Evolutionary conservation across 2,329 filamentous ascomycete species (phyloP).

Genomic region (Sphaerulina vaccinii): DNA sequence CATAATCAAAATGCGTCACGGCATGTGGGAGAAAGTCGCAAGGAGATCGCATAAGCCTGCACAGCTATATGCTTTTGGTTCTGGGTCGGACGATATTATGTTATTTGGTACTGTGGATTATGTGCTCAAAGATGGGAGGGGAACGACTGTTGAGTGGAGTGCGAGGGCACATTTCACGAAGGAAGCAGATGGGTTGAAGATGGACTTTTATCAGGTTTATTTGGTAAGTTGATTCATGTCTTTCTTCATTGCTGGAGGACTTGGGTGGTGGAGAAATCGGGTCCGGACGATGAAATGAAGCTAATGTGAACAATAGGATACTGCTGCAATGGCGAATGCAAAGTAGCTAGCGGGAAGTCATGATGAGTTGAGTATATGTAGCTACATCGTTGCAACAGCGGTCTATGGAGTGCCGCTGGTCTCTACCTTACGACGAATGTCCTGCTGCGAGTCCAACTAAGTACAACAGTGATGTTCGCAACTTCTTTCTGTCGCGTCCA

Average conservation of each 20-base stretch:
- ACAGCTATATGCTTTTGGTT: constrained; percentile 53
- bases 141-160: constrained; percentile 53
- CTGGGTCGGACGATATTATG: constrained; percentile 52
- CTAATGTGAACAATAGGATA: constrained; percentile 22
- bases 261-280: too few relatives aligned
- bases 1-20: constrained; percentile 52
- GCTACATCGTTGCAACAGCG: too few relatives aligned
- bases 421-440: too few relatives aligned
- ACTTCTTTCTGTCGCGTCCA: too few relatives aligned
- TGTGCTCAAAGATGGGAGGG: constrained; percentile 51
- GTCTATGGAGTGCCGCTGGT: too few relatives aligned
- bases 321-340: constrained; percentile 29
- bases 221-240: constrained; percentile 42
- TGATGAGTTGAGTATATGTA: too few relatives aligned
- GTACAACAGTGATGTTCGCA: too few relatives aligned
- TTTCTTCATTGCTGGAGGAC: background rate
- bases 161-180: constrained; percentile 54
- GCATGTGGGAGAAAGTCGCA: constrained; percentile 54
- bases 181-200: constrained; percentile 53
- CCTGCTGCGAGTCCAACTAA: too few relatives aligned
- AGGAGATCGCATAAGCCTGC: constrained; percentile 47
- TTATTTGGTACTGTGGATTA: constrained; percentile 55
- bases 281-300: background rate
- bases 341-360: too few relatives aligned
- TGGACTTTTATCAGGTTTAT: constrained; percentile 57